These are phyloP conservation scores for Tulasnella calospora DNA, from an alignment of 768 basidiomycete species.

Conservation along the genomic window DNA sequence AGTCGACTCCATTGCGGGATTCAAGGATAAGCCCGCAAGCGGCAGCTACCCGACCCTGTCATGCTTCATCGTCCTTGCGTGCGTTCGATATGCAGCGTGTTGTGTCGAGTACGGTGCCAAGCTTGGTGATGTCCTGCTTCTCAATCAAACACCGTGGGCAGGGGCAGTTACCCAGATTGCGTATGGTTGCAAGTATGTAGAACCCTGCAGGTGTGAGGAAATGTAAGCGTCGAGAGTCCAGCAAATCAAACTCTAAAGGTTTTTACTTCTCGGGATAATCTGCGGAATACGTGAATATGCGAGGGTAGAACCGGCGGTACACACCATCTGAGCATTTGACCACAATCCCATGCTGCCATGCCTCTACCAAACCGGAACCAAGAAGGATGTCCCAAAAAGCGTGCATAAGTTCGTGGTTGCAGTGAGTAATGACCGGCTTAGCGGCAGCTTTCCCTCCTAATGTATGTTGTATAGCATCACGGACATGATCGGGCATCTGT, in stretches of 20 bases:
- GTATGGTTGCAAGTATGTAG: conserved; percentile 16
- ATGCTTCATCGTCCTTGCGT: not conserved
- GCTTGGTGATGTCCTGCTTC: conserved; percentile 26
- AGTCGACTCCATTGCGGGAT: conserved; percentile 11
- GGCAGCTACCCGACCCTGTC: not conserved
- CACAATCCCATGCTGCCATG: conserved; percentile 26
- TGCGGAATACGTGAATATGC: conserved; percentile 38
- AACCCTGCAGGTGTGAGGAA: conserved; percentile 4
- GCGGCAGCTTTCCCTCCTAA: not conserved
- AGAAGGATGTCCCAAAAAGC: conserved; percentile 21
- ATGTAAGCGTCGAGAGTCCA: too few relatives aligned
- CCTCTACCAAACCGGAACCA: conserved; percentile 22
- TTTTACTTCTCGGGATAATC: conserved; percentile 44
- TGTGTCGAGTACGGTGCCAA: not conserved
- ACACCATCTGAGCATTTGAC: conserved; percentile 23
- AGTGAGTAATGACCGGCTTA: conserved; percentile 6
- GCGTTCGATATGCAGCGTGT: not conserved
- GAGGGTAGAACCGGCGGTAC: conserved; percentile 30
- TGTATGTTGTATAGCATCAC: not conserved
- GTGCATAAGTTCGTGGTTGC: conserved; percentile 26
- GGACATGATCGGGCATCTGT: conserved; percentile 18
- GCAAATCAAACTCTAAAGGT: not conserved
- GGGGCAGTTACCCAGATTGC: conserved; percentile 31
- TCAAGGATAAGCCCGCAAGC: conserved; percentile 14
- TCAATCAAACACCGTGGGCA: conserved; percentile 35